A percentile compares a stretch with the other conserved stretches of the same genome.
Conservation (phyloP, 495 filamentous ascomycete genomes). For the Bacidia rubella region DNA sequence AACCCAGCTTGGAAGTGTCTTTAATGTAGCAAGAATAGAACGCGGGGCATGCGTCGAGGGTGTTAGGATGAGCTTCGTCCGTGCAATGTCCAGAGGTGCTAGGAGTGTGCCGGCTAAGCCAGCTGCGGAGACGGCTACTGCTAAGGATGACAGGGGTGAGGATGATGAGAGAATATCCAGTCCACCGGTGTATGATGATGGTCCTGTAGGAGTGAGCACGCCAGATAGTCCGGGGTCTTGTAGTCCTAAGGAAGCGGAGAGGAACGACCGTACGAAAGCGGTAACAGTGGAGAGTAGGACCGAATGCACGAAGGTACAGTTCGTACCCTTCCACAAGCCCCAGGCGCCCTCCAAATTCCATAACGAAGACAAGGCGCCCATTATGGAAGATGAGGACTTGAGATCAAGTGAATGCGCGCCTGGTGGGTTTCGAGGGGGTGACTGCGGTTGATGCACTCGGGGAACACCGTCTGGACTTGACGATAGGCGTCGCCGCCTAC, state of each 20-base stretch:
- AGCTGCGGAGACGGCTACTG: conserved; percentile 70
- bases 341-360: conserved; percentile 83
- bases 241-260: conserved; percentile 70
- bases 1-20: conserved; percentile 60
- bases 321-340: conserved; percentile 90
- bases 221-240: conserved; percentile 50
- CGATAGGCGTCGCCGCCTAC: conserved; percentile 21
- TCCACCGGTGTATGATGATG: conserved; percentile 24
- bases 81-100: conserved; percentile 75
- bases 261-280: conserved; percentile 69
- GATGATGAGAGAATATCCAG: conserved; percentile 54
- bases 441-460: conserved; percentile 16
- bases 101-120: conserved; percentile 67
- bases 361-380: conserved; percentile 66
- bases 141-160: conserved; percentile 57
- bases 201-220: conserved; percentile 7
- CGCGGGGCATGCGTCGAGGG: conserved; percentile 58
- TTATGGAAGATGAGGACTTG: conserved; percentile 55
- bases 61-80: conserved; percentile 76
- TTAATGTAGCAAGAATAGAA: conserved; percentile 59
- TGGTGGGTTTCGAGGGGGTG: conserved; percentile 23
- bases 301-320: conserved; percentile 78
- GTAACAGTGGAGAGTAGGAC: conserved; percentile 74
- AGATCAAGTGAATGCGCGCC: conserved; percentile 52
- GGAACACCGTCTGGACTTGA: conserved; percentile 26